Conservation (phyloP, 176 grass and related monocot genomes). For the Ananas comosus region DNA sequence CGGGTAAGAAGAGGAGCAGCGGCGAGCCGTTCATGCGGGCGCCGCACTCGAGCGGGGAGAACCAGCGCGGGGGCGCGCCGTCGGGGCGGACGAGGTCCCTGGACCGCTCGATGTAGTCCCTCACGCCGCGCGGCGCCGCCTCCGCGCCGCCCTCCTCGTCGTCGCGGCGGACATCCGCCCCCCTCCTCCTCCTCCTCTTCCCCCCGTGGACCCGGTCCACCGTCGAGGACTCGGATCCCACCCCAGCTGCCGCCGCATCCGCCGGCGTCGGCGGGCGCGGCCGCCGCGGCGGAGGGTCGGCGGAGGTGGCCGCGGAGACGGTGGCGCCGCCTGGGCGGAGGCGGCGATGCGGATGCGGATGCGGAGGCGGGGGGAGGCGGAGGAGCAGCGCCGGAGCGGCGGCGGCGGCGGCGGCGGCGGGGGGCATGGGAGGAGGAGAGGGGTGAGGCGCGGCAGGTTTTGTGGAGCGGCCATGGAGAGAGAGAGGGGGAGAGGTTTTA, state of each 20-base stretch:
- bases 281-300: neutral
- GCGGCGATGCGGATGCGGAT: neutral
- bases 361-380: neutral
- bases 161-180: neutral
- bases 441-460: too few relatives aligned
- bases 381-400: too few relatives aligned
- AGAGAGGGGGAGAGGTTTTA: too few relatives aligned
- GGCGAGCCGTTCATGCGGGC: constrained; percentile 42
- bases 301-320: neutral
- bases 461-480: too few relatives aligned
- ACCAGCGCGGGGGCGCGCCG: constrained; percentile 61
- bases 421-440: neutral
- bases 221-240: neutral
- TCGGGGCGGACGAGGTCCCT: constrained; percentile 23
- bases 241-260: neutral
- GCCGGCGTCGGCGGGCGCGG: neutral
- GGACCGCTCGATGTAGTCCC: constrained; percentile 31
- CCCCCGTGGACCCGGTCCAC: neutral
- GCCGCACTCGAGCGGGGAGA: constrained; percentile 59
- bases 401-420: neutral
- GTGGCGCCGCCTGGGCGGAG: neutral
- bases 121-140: constrained; percentile 20
- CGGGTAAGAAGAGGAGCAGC: constrained; percentile 76
- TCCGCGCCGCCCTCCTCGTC: constrained; percentile 17
- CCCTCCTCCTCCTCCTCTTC: neutral